Base-by-base conservation (phyloP, 139 green algal genomes). In the Chlorokybus atmophyticus region DNA sequence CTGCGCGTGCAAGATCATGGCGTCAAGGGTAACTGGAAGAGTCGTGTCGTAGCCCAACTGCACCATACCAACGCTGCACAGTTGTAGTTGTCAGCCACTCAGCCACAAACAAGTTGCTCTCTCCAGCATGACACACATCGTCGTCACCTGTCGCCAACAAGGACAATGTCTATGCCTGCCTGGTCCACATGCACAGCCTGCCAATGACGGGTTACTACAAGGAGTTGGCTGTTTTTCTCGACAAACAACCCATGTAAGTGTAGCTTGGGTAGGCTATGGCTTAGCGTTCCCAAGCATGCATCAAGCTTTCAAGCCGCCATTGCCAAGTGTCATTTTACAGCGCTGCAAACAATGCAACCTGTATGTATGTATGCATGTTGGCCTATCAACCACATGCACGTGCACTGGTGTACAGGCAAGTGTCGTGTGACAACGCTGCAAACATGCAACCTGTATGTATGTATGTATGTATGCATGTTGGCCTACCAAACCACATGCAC, bases 11-110 rank as follows among this genome's bases (percentile, higher is more conserved):
- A 74, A 14, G n/a, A 98, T 61, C 85, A 98, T 97, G 29, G 95
- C 88, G 1, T 96, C 86, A 27, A 98, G 35, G 0, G 87, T 96
- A 40, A 98, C 75, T 17, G 91, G 91, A 48, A 98, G 78, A 0
- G 91, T 98, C 27, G 91, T 98, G 79, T 98, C 91, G 65, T 98
- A 81, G n/a, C 91, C 91, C 57, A 96, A 91, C 25, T 97, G 85
- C 29, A 98, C 91, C 91, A 98, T 98, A 21, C 76, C 87, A 31
- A 83, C 87, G n/a, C n/a, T n/a, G n/a, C n/a, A n/a, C n/a, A n/a
- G n/a, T n/a, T n/a, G n/a, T n/a, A n/a, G n/a, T n/a, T n/a, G n/a
- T n/a, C n/a, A n/a, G n/a, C n/a, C n/a, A n/a, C n/a, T n/a, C n/a
- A n/a, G n/a, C n/a, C n/a, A n/a, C n/a, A n/a, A n/a, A n/a, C n/a